Percentiles rank a stretch among this genome's conserved stretches.
phyloP scores from a whole-genome alignment of 2,329 filamentous ascomycete species.

The Verticillium longisporum region DNA sequence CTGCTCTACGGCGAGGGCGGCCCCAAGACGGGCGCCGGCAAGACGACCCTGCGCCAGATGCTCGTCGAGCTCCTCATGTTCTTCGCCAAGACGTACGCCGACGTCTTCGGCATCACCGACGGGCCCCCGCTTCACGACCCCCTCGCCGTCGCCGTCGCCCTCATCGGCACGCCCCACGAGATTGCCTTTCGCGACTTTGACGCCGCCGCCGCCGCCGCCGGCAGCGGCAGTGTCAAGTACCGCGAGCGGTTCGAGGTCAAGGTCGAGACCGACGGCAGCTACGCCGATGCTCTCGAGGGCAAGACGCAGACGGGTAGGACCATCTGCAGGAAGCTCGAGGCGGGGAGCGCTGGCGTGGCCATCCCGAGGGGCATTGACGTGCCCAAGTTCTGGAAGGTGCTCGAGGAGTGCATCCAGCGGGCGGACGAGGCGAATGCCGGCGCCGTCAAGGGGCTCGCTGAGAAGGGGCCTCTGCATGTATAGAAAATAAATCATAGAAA shows the following conservation, averaged over 20 bases:
- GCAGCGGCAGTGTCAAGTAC: slow-evolving; percentile 26
- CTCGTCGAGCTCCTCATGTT: slow-evolving; percentile 84
- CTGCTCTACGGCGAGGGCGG: slow-evolving; percentile 55
- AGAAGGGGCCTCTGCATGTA: neutral
- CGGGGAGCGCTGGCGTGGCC: slow-evolving; percentile 61
- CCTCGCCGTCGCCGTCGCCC: slow-evolving; percentile 73
- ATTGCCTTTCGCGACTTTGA: slow-evolving; percentile 52
- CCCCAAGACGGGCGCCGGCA: slow-evolving; percentile 31
- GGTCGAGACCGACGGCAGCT: slow-evolving; percentile 66
- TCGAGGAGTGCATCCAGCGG: slow-evolving; percentile 64
- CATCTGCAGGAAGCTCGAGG: slow-evolving; percentile 48
- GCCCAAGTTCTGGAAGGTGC: slow-evolving; percentile 66
- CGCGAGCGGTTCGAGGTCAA: slow-evolving; percentile 62
- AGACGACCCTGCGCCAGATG: slow-evolving; percentile 64
- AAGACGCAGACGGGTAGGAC: slow-evolving; percentile 60
- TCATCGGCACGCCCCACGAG: slow-evolving; percentile 53
- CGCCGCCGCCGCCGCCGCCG: slow-evolving; percentile 26
- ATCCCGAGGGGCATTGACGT: slow-evolving; percentile 73
- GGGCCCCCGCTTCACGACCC: slow-evolving; percentile 93
- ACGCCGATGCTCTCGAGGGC: slow-evolving; percentile 55
- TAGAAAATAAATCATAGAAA: neutral
- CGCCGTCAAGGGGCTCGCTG: neutral
- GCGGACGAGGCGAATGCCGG: slow-evolving; percentile 56
- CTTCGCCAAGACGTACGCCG: slow-evolving; percentile 80
- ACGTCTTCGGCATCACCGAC: slow-evolving; percentile 70